Base-by-base conservation (phyloP, 2,329 filamentous ascomycete species). In the Aspergillus fischeri region DNA sequence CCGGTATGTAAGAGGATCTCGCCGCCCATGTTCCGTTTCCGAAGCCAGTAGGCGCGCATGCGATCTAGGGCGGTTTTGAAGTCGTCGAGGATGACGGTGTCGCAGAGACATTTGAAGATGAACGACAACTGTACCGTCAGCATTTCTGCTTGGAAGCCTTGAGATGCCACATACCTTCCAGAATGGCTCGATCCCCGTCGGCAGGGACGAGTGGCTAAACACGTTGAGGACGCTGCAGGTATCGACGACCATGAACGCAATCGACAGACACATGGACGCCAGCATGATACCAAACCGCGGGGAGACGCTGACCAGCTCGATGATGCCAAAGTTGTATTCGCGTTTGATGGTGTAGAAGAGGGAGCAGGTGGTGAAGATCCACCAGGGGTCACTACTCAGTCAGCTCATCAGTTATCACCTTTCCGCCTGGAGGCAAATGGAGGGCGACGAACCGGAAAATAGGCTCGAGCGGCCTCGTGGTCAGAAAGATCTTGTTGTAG, bases 91-190 rank as follows among this genome's bases (percentile, higher is more conserved):
- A 88, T 80, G 52, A 88, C 83, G 0, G 81, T 84, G 65, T 88
- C 86, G 21, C 85, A 86, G 49, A 88, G 77, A 59, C 86, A 88
- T 71, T 88, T 88, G 77, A 86, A 87, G 24, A 87, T 80, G 49
- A 86, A 83, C 0, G 81, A 80, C 10, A 86, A 67, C 73, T 74
- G 45, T 14, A 45, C 11, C 5, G 29, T 32, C 11, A 32, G 29
- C 11, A 10, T 10, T 10, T 4, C 27, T 10, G 25, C 29, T 6
- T 17, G 3, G 25, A 27, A 25, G 25, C 25, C 25, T 25, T 5
- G 25, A 25, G 4, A 27, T 27, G 25, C 5, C 7, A 27, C 25
- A 27, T 52, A 74, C 72, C 66, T 78, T 86, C 85, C 85, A 87
- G 68, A 86, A 87, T 0, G 85, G 85, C 64, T 87, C 85, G 63